phyloP scores from a whole-genome alignment of 441 rosid species.

The Monsonia emarginata region DNA sequence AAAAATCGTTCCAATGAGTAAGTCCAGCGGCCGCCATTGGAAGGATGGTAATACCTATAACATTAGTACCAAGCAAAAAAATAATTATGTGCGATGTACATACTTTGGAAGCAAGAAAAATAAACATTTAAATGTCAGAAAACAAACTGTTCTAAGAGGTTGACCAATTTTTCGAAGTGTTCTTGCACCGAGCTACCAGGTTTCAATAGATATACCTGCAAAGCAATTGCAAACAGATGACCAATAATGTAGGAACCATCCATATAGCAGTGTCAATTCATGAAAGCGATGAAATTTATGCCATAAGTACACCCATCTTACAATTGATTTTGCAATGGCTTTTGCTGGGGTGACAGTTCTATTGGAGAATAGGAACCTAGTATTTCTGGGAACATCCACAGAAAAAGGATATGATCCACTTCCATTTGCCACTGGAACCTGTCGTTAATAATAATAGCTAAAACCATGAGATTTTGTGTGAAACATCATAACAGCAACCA shows the following conservation, averaged over 20 bases:
- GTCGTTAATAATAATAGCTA: slow-evolving; percentile 16
- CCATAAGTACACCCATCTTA: slow-evolving; percentile 35
- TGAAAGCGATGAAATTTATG: slow-evolving; percentile 16
- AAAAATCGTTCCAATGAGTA: slow-evolving; percentile 88
- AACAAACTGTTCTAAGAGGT: slow-evolving; percentile 98
- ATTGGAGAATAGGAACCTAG: slow-evolving; percentile 89
- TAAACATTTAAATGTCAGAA: slow-evolving; percentile 24
- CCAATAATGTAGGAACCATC: slow-evolving; percentile 19
- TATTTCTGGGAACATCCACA: slow-evolving; percentile 84
- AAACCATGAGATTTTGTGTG: slow-evolving; percentile 12
- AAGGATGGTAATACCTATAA: slow-evolving; percentile 90
- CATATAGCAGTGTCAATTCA: slow-evolving; percentile 18
- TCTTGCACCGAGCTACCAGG: slow-evolving; percentile 64
- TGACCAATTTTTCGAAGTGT: slow-evolving; percentile 82
- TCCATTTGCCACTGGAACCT: slow-evolving; percentile 99
- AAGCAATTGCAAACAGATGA: slow-evolving; percentile 22
- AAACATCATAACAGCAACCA: slow-evolving; percentile 4
- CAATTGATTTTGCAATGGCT: slow-evolving; percentile 83
- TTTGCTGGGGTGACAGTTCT: slow-evolving; percentile 74
- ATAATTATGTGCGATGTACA: slow-evolving; percentile 17
- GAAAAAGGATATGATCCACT: slow-evolving; percentile 90
- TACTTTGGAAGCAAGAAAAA: slow-evolving; percentile 20
- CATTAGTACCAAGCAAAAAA: slow-evolving; percentile 19
- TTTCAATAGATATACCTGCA: slow-evolving; percentile 79
- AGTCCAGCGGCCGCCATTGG: slow-evolving; percentile 99